Conservation (phyloP, 2,329 filamentous ascomycete genomes). For the Aspergillus alliaceus region DNA sequence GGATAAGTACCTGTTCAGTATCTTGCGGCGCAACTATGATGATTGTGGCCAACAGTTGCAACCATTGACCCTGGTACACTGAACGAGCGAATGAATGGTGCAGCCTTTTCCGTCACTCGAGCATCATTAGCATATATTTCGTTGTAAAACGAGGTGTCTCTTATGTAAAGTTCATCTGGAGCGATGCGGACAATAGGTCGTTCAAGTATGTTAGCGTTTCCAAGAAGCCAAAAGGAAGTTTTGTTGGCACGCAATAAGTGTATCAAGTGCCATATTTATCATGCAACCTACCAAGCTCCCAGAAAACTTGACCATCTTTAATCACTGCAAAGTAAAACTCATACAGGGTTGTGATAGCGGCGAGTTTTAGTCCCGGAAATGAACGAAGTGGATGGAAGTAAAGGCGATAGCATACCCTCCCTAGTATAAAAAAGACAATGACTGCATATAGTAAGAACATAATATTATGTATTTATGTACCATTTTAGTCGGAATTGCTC, state of each 20-base stretch:
- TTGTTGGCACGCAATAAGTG: too few species aligned
- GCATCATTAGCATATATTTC: slow-evolving; percentile 26
- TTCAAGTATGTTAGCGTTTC: background rate
- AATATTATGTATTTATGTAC: too few species aligned
- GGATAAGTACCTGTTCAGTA: slow-evolving; percentile 1
- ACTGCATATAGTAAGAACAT: background rate
- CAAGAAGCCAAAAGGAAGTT: too few species aligned
- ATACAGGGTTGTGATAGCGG: background rate
- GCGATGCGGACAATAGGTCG: slow-evolving; percentile 30
- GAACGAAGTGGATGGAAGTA: background rate
- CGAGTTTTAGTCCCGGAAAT: background rate
- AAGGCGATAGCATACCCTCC: background rate
- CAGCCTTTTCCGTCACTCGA: slow-evolving; percentile 13
- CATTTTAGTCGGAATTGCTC: too few species aligned
- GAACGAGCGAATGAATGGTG: background rate
- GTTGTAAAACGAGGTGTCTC: slow-evolving; percentile 33
- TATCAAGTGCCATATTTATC: background rate
- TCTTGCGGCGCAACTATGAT: slow-evolving; percentile 33
- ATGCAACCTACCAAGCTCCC: background rate
- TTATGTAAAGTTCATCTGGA: slow-evolving; percentile 36
- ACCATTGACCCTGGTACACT: slow-evolving; percentile 19
- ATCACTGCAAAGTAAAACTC: background rate
- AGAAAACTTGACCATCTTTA: background rate
- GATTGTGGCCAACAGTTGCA: slow-evolving; percentile 38
- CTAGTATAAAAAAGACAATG: background rate